Base-by-base conservation (phyloP, 208 protist genomes). In the Balamuthia mandrillaris region DNA sequence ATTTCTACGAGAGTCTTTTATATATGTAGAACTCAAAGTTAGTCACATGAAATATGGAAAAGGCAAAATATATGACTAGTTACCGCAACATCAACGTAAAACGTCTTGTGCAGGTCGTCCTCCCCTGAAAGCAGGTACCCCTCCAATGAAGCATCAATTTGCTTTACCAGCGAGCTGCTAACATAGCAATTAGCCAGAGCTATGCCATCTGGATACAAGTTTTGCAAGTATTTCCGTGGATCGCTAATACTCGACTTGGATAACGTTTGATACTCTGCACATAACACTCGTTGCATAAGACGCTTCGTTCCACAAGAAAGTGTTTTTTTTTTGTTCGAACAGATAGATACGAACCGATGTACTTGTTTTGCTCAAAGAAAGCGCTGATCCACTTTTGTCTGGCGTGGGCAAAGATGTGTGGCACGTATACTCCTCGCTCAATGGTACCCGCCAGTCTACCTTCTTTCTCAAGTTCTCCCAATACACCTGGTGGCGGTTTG, bases 291-390 rank as follows among this genome's bases (percentile, higher is more conserved):
- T n/a, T n/a, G n/a, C n/a, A n/a, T n/a, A n/a, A n/a, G n/a, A n/a
- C n/a, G n/a, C n/a, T n/a, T n/a, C n/a, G n/a, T n/a, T n/a, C n/a
- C n/a, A n/a, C n/a, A n/a, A n/a, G n/a, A n/a, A n/a, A n/a, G n/a
- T n/a, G n/a, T n/a, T n/a, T n/a, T n/a, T n/a, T n/a, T 56, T n/a
- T n/a, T 56, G 49, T 24, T n/a, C n/a, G 49, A 56, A 18, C n/a
- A 56, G 18, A 24, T n/a, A 56, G 49, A 56, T 56, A 56, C 60
- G 29, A 42, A 81, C 72, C 72, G 29, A 91, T 79, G 27, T 63
- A 87, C 41, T 54, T 82, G 70, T 91, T 91, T 49, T 83, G 74
- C 39, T n/a, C 39, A 37, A 63, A 86, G 52, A 90, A 90, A 47
- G 78, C 66, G 12, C 81, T 77, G 44, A 90, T 86, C 77, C 85